A percentile compares a stretch with the other conserved stretches of the same genome.
phyloP scores from a whole-genome alignment of 306 rosid genomes.

The Quercus parvula region DNA sequence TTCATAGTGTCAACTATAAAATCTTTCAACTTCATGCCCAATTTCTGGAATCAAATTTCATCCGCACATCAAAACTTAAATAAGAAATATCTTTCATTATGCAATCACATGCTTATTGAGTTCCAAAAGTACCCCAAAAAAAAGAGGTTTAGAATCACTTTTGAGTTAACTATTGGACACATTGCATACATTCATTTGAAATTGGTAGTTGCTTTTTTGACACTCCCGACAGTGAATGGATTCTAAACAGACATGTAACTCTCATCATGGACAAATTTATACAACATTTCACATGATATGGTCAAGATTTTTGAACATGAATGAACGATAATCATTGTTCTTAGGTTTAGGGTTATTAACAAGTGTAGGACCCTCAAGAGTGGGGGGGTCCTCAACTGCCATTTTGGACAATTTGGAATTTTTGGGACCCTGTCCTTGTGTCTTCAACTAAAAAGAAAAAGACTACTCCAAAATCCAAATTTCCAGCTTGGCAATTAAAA shows the following conservation, averaged over 20 bases:
- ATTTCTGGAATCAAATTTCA: too few species aligned
- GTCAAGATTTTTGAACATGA: conserved; percentile 8
- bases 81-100: too few species aligned
- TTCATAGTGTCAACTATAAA: too few species aligned
- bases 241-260: not conserved
- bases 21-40: too few species aligned
- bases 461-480: conserved; percentile 36
- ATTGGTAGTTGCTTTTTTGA: not conserved
- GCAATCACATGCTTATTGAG: too few species aligned
- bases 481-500: conserved; percentile 19
- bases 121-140: too few species aligned
- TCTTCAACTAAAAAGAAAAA: conserved; percentile 10
- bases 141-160: too few species aligned
- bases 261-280: not conserved
- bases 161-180: too few species aligned
- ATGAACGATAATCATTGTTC: conserved; percentile 5
- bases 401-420: conserved; percentile 37
- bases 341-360: not conserved
- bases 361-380: conserved; percentile 30
- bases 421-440: conserved; percentile 43
- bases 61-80: too few species aligned
- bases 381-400: conserved; percentile 23
- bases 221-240: not conserved
- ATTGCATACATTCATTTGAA: not conserved
- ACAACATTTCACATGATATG: conserved; percentile 11